Evolutionary conservation across 208 protist species (phyloP).

Genomic region (Naegleria gruberi): DNA sequence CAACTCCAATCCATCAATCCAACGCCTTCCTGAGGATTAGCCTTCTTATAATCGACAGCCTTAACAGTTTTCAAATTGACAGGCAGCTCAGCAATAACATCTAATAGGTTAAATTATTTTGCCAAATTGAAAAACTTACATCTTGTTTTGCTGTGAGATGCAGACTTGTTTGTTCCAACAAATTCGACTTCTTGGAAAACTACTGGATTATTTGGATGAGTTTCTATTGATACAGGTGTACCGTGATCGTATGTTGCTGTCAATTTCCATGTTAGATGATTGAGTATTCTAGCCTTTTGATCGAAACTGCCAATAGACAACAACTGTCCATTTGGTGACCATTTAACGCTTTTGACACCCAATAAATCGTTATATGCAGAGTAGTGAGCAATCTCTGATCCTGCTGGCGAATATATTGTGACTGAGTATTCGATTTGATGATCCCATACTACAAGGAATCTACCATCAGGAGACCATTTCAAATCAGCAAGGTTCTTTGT

Average conservation of each 20-base stretch:
- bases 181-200: conserved; percentile 8
- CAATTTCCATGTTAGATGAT: conserved; percentile 3
- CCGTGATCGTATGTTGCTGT: neutral
- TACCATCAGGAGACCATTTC: neutral
- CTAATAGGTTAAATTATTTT: neutral
- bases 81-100: conserved; percentile 15
- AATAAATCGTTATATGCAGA: conserved; percentile 11
- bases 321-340: conserved; percentile 22
- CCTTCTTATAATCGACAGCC: conserved; percentile 17
- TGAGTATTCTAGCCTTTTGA: conserved; percentile 23
- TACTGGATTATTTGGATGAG: neutral
- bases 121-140: neutral
- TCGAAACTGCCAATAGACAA: conserved; percentile 33
- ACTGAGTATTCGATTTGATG: conserved; percentile 15
- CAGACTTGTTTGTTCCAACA: neutral
- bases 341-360: conserved; percentile 20
- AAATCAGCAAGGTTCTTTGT: conserved; percentile 26
- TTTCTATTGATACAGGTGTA: neutral
- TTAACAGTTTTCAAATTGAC: neutral
- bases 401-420: conserved; percentile 24
- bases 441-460: neutral
- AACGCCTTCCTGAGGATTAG: conserved; percentile 29
- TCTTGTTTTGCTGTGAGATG: neutral
- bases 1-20: conserved; percentile 15
- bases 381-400: conserved; percentile 16